phyloP scores from a whole-genome alignment of 441 rosid species.

The Melastoma candidum region DNA sequence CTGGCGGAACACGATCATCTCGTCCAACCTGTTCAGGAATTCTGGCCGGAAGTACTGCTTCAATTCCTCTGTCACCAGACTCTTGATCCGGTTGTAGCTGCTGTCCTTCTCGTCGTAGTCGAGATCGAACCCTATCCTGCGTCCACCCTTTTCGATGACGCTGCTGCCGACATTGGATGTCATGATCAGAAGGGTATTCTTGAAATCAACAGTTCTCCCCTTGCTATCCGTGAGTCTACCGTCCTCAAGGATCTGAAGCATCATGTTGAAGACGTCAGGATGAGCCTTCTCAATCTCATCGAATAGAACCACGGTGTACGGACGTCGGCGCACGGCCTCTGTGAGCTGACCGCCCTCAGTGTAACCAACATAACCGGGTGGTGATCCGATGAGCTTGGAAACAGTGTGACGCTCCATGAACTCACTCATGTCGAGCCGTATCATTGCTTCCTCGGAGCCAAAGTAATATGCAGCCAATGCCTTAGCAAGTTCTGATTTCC shows the following conservation, averaged over 20 bases:
- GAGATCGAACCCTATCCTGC: conserved; percentile 15
- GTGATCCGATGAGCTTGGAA: conserved; percentile 42
- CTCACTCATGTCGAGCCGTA: conserved; percentile 57
- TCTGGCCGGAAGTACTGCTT: conserved; percentile 43
- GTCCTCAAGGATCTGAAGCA: conserved; percentile 49
- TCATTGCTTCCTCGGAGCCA: conserved; percentile 32
- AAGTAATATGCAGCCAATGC: conserved; percentile 37
- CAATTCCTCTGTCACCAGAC: conserved; percentile 29
- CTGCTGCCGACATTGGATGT: conserved; percentile 40
- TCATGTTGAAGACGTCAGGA: conserved; percentile 37
- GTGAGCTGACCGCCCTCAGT: conserved; percentile 48
- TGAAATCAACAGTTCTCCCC: conserved; percentile 41
- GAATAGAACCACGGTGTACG: conserved; percentile 38
- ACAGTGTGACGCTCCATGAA: conserved; percentile 52
- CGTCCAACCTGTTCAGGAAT: conserved; percentile 43
- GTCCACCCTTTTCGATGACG: conserved; percentile 25
- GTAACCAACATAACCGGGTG: conserved; percentile 49
- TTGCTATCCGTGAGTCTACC: conserved; percentile 46
- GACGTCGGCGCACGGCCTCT: conserved; percentile 37
- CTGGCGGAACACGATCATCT: conserved; percentile 41
- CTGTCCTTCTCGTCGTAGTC: conserved; percentile 20
- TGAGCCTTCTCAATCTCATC: conserved; percentile 57
- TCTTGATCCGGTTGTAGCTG: conserved; percentile 17
- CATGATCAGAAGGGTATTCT: conserved; percentile 44
- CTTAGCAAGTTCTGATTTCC: conserved; percentile 52